Percentiles rank a stretch among this genome's conserved stretches.
phyloP scores from a whole-genome alignment of 768 basidiomycete species.

The Pulveroboletus sp. region DNA sequence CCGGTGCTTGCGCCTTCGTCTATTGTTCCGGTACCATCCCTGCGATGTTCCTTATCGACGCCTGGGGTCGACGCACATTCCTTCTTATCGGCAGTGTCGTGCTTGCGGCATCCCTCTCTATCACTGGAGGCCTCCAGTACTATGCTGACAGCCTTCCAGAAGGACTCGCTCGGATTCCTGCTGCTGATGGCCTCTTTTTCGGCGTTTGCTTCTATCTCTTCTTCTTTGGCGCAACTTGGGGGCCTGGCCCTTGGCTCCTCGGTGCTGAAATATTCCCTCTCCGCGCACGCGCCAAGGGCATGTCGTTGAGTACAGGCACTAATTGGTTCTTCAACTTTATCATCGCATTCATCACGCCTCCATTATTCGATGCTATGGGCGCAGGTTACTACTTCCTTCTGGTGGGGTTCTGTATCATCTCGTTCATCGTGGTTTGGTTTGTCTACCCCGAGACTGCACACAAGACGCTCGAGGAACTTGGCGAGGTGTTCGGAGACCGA shows the following conservation, averaged over 20 bases:
- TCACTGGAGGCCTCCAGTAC: constrained; percentile 53
- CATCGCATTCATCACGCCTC: constrained; percentile 52
- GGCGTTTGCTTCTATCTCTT: constrained; percentile 59
- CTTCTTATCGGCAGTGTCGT: constrained; percentile 45
- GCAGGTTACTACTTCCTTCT: constrained; percentile 54
- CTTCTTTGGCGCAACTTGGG: constrained; percentile 57
- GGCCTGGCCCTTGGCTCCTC: constrained; percentile 53
- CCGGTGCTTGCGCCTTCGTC: constrained; percentile 45
- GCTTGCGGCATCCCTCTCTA: constrained; percentile 43
- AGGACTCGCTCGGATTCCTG: constrained; percentile 28
- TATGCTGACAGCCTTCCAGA: constrained; percentile 38
- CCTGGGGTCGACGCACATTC: constrained; percentile 49
- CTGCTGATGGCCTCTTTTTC: constrained; percentile 38
- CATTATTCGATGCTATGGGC: constrained; percentile 49
- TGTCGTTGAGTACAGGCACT: constrained; percentile 34
- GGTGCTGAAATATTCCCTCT: constrained; percentile 50
- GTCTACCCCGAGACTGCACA: constrained; percentile 50
- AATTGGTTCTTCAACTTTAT: constrained; percentile 37
- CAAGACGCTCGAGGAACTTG: constrained; percentile 47
- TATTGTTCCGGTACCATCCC: constrained; percentile 52
- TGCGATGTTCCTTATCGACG: constrained; percentile 53
- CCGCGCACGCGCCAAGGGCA: constrained; percentile 38
- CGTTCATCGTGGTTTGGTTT: constrained; percentile 44
- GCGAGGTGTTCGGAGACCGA: constrained; percentile 46
- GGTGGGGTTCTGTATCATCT: constrained; percentile 44